Conservation (phyloP, 352 stramenopile genomes). For the Phytophthora pini region DNA sequence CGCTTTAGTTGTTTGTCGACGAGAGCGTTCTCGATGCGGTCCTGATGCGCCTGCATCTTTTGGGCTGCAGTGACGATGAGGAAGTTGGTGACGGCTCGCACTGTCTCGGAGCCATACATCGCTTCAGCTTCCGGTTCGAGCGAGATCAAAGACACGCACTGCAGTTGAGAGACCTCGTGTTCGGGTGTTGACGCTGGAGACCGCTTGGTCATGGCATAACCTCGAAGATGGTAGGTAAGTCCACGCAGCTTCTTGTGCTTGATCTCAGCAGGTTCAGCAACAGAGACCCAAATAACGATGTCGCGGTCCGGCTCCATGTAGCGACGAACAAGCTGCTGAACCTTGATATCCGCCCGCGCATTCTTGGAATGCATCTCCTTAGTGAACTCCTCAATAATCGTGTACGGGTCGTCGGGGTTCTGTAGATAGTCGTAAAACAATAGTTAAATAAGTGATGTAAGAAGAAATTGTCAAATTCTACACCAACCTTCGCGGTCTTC, state of each 20-base stretch:
- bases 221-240: slow-evolving; percentile 53
- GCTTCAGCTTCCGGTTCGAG: slow-evolving; percentile 32
- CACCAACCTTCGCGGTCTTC: slow-evolving; percentile 37
- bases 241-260: slow-evolving; percentile 46
- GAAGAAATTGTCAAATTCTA: not conserved
- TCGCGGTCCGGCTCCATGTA: slow-evolving; percentile 57
- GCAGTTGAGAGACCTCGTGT: slow-evolving; percentile 29
- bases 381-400: slow-evolving; percentile 59
- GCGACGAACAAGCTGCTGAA: slow-evolving; percentile 59
- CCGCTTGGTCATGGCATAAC: slow-evolving; percentile 53
- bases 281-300: slow-evolving; percentile 52
- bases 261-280: slow-evolving; percentile 57
- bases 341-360: slow-evolving; percentile 51
- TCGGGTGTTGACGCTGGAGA: slow-evolving; percentile 25
- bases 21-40: slow-evolving; percentile 39
- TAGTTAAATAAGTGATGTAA: not conserved
- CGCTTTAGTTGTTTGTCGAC: slow-evolving; percentile 26
- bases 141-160: slow-evolving; percentile 39
- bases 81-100: slow-evolving; percentile 43
- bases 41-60: slow-evolving; percentile 42
- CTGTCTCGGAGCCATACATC: slow-evolving; percentile 29
- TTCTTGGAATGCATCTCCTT: slow-evolving; percentile 59
- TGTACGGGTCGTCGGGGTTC: slow-evolving; percentile 42
- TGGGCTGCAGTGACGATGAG: slow-evolving; percentile 36
- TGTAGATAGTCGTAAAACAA: slow-evolving; percentile 2